Conservation (phyloP, 257 asterid genomes). For the Solanum verrucosum region DNA sequence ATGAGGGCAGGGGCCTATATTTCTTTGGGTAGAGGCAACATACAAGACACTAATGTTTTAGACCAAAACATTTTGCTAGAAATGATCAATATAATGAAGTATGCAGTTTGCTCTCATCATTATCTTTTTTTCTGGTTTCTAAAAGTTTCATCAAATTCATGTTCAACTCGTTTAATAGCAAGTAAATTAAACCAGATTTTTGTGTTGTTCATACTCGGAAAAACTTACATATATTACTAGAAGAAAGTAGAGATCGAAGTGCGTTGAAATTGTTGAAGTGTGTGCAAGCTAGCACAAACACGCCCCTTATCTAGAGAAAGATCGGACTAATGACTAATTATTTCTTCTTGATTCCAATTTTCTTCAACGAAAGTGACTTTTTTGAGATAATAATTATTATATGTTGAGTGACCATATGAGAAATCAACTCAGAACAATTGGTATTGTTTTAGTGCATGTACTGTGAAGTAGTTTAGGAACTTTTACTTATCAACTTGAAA, state of each 20-base stretch:
- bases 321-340: neutral
- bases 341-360: neutral
- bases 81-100: neutral
- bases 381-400: no score
- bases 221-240: neutral
- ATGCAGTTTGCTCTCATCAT: neutral
- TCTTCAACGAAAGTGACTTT: neutral
- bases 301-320: neutral
- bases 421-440: neutral
- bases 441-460: neutral
- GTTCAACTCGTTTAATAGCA: neutral
- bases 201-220: neutral
- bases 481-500: neutral
- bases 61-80: neutral
- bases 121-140: neutral
- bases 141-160: neutral
- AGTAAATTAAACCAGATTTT: neutral
- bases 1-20: neutral
- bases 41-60: neutral
- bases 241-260: neutral
- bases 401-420: neutral
- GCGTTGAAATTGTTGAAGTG: neutral
- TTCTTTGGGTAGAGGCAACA: neutral
- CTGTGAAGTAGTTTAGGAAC: neutral
- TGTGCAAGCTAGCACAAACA: neutral